Base-by-base conservation (phyloP, 352 stramenopile species). In the Phytopythium litorale region DNA sequence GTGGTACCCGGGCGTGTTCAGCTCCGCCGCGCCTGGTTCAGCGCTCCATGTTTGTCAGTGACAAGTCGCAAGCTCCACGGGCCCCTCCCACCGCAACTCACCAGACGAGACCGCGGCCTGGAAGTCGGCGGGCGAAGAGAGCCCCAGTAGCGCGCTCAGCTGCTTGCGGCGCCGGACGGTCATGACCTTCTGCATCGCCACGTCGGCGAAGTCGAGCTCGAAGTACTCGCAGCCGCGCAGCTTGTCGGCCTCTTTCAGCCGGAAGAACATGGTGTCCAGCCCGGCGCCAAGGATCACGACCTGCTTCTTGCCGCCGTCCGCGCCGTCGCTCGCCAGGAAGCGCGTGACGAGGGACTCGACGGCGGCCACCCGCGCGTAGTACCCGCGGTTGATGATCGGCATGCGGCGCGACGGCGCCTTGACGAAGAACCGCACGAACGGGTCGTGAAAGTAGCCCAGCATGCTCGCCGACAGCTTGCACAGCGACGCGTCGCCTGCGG, bases 331-430 rank as follows among this genome's bases (percentile, higher is more conserved):
- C 28, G 60, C 61, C 11, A 96, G 62, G 58, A 95, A 96, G 32
- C 74, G 76, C 28, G 68, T 72, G 57, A 96, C 71, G 19, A 96
- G 72, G 48, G 64, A 64, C 69, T 95, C 83, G 45, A 96, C 67
- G 4, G 78, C 82, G 7, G 75, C 71, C 25, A 95, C 86, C 18
- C 88, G 86, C 12, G 88, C 86, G 68, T 94, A 96, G 68, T 96
- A 96, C 1, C 88, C 88, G 56, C 88, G 84, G 63, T 96, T 95
- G 64, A 96, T 96, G 59, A 96, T 78, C 25, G 88, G 88, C 86
- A 95, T 92, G 63, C 87, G 85, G 28, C 85, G 83, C 60, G 86
- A 92, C 61, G 85, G 84, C 35, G 60, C 32, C 79, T 90, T 92
- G 64, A 94, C 83, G 58, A 96, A 96, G 64, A 77, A 93, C 56